Base-by-base conservation (phyloP, 2,329 filamentous ascomycete genomes). In the Byssothecium circinans region DNA sequence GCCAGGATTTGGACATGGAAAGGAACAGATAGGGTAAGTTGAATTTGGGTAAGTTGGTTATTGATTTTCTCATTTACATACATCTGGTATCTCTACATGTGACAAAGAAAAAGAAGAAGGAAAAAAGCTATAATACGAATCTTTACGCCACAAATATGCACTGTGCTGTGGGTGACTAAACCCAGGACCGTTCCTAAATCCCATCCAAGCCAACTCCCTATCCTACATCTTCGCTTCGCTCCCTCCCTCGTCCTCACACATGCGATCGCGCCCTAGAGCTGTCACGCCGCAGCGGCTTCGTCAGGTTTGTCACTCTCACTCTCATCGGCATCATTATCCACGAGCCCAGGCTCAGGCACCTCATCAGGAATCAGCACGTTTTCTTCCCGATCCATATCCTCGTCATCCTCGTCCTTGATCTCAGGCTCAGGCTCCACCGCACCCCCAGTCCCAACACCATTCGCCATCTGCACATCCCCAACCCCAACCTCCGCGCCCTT, bases 401-500 rank as follows among this genome's bases (percentile, higher is more conserved):
- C 60, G 8, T 43, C 41, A 14, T 43, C 41, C 1, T 22, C 15
- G 17, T 29, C 38, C 23, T 30, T 17, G 4, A 5, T 11, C 22
- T 15, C 20, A 27, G 20, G 14, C 22, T 29, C 40, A 20, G 27
- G 22, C 39, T 32, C 34, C 30, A 11, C 47, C 33, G 18, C 34
- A 30, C 41, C 36, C 3, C 46, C 49, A 18, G 35, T 45, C 17
- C 43, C 64, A n/a, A 53, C 61, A 22, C 58, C 61, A 8, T 51
- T 67, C 25, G 65, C 62, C 46, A 74, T 74, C 25, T 47, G 44
- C 8, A 61, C 57, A 45, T 73, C 68, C 20, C 67, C 62, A 12
- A 72, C 73, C 4, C 60, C 38, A 22, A 18, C 32, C 17, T n/a
- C n/a, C n/a, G n/a, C n/a, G n/a, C n/a, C n/a, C n/a, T n/a, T n/a